Conservation (phyloP, 1,284 basidiomycete species). For the Moniliella sp. region DNA sequence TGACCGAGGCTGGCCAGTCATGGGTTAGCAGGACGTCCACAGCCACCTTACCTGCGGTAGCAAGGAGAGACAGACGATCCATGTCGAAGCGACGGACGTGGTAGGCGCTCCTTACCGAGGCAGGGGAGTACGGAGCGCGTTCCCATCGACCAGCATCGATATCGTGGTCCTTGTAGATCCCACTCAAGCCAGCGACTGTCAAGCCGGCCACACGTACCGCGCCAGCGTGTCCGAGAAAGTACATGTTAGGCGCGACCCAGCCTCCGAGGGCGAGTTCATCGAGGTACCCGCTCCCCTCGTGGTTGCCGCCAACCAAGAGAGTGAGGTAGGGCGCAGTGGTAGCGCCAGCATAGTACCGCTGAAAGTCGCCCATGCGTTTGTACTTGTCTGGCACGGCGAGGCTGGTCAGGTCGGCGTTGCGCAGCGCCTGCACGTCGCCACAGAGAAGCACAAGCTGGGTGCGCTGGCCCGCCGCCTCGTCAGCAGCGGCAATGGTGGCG, state of each 20-base stretch:
- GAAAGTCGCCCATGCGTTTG: conserved; percentile 48
- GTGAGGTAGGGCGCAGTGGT: conserved; percentile 65
- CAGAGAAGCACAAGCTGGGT: conserved; percentile 63
- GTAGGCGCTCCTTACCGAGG: conserved; percentile 61
- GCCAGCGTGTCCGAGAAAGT: conserved; percentile 79
- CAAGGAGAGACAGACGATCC: conserved; percentile 55
- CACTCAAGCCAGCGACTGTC: conserved; percentile 67
- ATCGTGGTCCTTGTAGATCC: conserved; percentile 69
- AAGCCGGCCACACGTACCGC: conserved; percentile 60
- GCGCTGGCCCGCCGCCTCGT: conserved; percentile 44
- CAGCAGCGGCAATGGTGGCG: conserved; percentile 41
- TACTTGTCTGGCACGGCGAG: conserved; percentile 83
- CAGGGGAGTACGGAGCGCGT: conserved; percentile 46
- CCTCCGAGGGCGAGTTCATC: conserved; percentile 50
- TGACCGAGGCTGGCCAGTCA: conserved; percentile 82
- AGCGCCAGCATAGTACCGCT: conserved; percentile 65
- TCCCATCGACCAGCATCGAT: conserved; percentile 43
- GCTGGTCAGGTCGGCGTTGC: conserved; percentile 68
- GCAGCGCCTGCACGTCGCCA: conserved; percentile 78
- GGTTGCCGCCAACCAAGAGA: conserved; percentile 87
- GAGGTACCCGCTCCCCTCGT: conserved; percentile 89
- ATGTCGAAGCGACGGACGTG: conserved; percentile 74
- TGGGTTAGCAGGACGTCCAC: conserved; percentile 68
- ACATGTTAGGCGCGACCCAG: conserved; percentile 78
- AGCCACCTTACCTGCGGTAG: neutral